Evolutionary conservation across 2,329 filamentous ascomycete species (phyloP).

Genomic region (Fonsecaea pugnacius): DNA sequence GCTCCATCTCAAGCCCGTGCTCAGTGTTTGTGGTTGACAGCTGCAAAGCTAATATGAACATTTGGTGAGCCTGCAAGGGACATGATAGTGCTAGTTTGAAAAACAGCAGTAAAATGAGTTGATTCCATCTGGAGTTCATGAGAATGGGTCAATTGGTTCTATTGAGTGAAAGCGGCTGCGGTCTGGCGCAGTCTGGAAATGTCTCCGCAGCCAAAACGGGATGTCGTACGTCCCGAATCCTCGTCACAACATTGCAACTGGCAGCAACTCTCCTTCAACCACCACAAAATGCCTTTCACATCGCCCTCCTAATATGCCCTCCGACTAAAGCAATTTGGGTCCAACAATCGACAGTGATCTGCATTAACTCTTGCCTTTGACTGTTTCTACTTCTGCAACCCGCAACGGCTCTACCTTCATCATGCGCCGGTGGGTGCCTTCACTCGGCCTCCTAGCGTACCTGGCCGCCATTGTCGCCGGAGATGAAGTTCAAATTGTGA

Average conservation of each 20-base stretch:
- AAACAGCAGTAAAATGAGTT: neutral
- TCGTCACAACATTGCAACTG: neutral
- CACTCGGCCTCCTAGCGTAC: slow-evolving; percentile 34
- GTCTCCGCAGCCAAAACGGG: slow-evolving; percentile 1
- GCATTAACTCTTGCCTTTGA: neutral
- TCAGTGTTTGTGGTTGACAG: neutral
- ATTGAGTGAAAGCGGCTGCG: slow-evolving; percentile 6
- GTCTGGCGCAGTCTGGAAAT: neutral
- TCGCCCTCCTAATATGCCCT: neutral
- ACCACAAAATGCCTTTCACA: neutral
- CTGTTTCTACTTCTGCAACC: neutral
- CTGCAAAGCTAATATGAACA: neutral
- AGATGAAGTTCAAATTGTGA: slow-evolving; percentile 53
- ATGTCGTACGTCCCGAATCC: neutral
- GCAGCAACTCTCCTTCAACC: neutral
- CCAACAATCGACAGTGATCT: neutral
- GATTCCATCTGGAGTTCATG: neutral
- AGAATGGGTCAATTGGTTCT: neutral
- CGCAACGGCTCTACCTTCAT: slow-evolving; percentile 5
- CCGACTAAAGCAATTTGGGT: neutral
- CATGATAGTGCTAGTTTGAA: neutral
- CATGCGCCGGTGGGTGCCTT: slow-evolving; percentile 36
- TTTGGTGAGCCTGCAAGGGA: neutral
- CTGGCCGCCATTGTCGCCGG: slow-evolving; percentile 43
- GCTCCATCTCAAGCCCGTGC: neutral